These are phyloP conservation scores for Eucalyptus curtisii DNA, from an alignment of 345 rosid species.

Conservation along the genomic window DNA sequence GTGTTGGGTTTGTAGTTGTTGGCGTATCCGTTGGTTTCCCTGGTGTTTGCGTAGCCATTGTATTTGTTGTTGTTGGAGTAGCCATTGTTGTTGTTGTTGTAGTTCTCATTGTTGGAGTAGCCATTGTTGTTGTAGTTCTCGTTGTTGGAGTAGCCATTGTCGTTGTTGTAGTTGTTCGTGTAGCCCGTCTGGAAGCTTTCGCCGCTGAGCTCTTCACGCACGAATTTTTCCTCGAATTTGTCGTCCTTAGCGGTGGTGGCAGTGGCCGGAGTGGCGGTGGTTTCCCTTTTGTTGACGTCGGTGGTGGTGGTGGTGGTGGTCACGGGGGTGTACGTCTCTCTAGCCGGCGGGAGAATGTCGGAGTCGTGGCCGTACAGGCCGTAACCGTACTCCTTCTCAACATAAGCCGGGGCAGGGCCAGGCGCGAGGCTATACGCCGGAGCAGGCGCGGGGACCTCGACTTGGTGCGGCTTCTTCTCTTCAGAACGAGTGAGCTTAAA, in stretches of 20 bases:
- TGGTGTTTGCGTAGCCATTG: background rate
- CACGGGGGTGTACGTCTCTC: slow-evolving; percentile 15
- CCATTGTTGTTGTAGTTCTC: background rate
- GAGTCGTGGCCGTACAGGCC: slow-evolving; percentile 36
- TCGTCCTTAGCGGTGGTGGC: background rate
- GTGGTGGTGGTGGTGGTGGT: slow-evolving; percentile 11
- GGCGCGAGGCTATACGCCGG: slow-evolving; percentile 3
- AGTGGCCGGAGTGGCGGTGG: background rate
- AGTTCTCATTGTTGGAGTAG: background rate
- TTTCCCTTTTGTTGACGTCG: background rate
- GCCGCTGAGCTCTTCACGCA: slow-evolving; percentile 23
- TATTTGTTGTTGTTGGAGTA: background rate
- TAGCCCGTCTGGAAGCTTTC: slow-evolving; percentile 7
- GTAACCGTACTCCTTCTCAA: slow-evolving; percentile 10
- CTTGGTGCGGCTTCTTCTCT: background rate
- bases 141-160: background rate
- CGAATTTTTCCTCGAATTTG: slow-evolving; percentile 4
- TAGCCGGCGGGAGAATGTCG: slow-evolving; percentile 19
- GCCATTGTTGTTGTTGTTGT: background rate
- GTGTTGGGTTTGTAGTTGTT: background rate
- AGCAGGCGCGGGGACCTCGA: background rate
- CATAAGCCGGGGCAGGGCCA: background rate
- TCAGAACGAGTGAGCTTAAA: background rate
- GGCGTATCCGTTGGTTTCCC: background rate
- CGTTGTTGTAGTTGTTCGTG: background rate